Evolutionary conservation across 495 filamentous ascomycete genomes (phyloP).

Genomic region (Haplographium delicatum): DNA sequence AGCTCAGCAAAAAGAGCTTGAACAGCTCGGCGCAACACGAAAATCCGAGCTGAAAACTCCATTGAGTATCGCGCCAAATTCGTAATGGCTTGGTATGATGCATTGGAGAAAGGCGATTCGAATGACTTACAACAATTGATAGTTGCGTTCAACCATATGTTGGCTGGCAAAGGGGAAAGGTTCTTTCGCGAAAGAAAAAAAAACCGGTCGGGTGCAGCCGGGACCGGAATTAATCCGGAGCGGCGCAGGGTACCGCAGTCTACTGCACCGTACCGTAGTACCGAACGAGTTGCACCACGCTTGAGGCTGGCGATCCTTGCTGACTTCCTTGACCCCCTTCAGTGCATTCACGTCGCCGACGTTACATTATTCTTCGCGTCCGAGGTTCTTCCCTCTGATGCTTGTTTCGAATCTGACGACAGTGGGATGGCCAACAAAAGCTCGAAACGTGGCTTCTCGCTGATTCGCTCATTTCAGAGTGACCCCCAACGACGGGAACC

Average conservation of each 20-base stretch:
- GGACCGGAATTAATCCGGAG: neutral
- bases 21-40: neutral
- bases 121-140: neutral
- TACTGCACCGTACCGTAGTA: neutral
- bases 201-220: neutral
- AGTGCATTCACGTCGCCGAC: conserved; percentile 2
- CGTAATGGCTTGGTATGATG: neutral
- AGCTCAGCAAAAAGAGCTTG: neutral
- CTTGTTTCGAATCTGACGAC: neutral
- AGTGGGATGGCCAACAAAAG: neutral
- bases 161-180: neutral
- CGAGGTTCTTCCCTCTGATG: neutral
- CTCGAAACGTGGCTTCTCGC: neutral
- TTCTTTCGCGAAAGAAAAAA: too few relatives aligned
- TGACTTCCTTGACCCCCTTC: neutral
- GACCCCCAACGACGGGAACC: conserved; percentile 8
- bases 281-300: neutral
- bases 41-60: too few relatives aligned
- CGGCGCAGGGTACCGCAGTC: neutral
- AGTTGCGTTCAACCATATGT: neutral
- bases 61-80: neutral
- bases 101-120: neutral
- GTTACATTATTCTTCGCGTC: neutral
- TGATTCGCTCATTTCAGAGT: neutral
- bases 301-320: conserved; percentile 12